Conservation (phyloP, 208 protist species). For the Crithidia sp. region DNA sequence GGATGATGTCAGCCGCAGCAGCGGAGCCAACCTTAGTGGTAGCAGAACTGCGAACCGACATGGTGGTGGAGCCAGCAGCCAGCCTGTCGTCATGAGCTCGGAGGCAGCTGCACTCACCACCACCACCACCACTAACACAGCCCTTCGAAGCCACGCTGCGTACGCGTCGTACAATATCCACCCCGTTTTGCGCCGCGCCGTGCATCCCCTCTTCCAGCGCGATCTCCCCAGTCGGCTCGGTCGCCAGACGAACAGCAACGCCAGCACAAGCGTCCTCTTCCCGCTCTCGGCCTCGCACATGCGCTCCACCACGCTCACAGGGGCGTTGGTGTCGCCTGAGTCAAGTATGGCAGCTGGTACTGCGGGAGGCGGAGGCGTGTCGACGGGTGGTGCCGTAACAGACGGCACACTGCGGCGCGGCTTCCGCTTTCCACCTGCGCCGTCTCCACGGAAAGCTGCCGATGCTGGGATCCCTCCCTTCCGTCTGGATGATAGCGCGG, state of each 20-base stretch:
- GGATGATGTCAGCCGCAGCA: too few species aligned
- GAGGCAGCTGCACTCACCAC: not conserved
- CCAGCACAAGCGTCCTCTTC: not conserved
- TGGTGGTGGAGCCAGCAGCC: too few species aligned
- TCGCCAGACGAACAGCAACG: not conserved
- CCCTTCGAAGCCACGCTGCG: not conserved
- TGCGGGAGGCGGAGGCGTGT: too few species aligned
- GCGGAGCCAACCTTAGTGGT: too few species aligned
- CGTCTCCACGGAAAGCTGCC: not conserved
- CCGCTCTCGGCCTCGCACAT: not conserved
- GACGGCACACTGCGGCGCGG: not conserved
- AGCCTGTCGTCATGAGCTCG: not conserved
- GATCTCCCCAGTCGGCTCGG: not conserved
- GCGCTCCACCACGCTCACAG: not conserved
- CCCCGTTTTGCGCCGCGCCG: constrained; percentile 17
- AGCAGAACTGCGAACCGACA: too few species aligned
- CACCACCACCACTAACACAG: not conserved
- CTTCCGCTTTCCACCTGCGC: not conserved
- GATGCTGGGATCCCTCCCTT: too few species aligned
- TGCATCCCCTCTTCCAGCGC: constrained; percentile 26
- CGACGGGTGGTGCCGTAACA: too few species aligned
- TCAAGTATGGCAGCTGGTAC: too few species aligned
- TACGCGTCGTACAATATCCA: constrained; percentile 28
- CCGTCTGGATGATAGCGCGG: too few species aligned
- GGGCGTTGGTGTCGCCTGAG: not conserved